Conservation (phyloP, 2,329 filamentous ascomycete genomes). For the Talaromyces sp. region DNA sequence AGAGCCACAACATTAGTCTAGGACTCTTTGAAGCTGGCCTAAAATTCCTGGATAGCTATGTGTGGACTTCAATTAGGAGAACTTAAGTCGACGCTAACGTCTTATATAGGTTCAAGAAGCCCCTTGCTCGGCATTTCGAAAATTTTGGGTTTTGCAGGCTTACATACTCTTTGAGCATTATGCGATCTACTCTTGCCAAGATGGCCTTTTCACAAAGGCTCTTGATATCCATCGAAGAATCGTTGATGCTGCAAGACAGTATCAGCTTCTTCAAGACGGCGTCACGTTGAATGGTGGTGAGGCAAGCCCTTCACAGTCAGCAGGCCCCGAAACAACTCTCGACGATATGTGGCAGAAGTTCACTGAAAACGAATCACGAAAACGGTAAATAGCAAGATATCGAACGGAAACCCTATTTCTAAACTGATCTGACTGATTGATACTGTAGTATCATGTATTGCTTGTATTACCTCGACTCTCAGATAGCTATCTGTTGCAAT, state of each 20-base stretch:
- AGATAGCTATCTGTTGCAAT: neutral
- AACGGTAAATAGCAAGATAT: neutral
- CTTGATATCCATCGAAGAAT: neutral
- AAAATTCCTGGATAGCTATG: neutral
- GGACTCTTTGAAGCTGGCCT: conserved; percentile 1
- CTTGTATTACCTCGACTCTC: conserved; percentile 2
- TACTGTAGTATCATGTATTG: neutral
- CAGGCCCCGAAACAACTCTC: neutral
- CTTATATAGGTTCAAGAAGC: neutral
- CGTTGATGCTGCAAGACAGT: neutral
- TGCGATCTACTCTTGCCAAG: neutral
- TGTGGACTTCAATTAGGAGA: neutral
- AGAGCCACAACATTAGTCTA: neutral
- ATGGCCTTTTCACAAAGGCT: neutral
- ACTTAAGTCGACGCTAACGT: neutral
- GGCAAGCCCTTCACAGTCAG: neutral
- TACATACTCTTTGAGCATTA: conserved; percentile 3
- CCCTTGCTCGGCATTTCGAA: neutral
- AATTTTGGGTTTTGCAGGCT: neutral
- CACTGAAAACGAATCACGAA: neutral
- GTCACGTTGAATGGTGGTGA: neutral
- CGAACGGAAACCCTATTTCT: neutral
- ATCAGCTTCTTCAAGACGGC: neutral
- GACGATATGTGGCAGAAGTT: neutral
- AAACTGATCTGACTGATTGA: neutral